Conservation (phyloP, 2,329 filamentous ascomycete species). For the Paramyrothecium roridum region DNA sequence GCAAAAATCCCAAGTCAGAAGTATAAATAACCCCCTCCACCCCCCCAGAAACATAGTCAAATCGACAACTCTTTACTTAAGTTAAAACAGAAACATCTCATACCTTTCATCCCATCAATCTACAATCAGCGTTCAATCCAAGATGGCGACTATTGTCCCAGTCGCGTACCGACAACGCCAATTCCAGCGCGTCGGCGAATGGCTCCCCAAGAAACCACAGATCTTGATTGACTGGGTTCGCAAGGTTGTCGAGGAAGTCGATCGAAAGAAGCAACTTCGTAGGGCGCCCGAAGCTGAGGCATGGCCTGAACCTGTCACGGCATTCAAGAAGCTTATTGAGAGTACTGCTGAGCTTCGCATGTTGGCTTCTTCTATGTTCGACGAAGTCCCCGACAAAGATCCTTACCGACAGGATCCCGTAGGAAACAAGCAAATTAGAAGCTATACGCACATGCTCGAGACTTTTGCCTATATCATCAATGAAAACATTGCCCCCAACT, state of each 20-base stretch:
- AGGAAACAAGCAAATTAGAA: constrained; percentile 9
- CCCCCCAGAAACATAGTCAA: too few relatives aligned
- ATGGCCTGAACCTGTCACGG: neutral
- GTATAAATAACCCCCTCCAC: too few relatives aligned
- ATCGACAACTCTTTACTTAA: too few relatives aligned
- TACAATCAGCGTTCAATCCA: too few relatives aligned
- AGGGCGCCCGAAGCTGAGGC: neutral
- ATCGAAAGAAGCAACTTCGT: neutral
- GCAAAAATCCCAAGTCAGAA: too few relatives aligned
- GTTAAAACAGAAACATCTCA: too few relatives aligned
- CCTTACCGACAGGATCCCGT: constrained; percentile 12
- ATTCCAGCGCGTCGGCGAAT: too few relatives aligned
- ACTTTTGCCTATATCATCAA: constrained; percentile 12
- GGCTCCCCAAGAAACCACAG: neutral
- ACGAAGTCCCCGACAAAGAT: constrained; percentile 15
- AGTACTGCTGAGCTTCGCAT: constrained; percentile 15
- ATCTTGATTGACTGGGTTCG: neutral
- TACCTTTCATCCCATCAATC: too few relatives aligned
- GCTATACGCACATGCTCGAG: constrained; percentile 16
- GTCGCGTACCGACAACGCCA: too few relatives aligned
- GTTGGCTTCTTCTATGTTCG: constrained; percentile 7
- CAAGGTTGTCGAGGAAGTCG: neutral
- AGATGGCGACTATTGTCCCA: too few relatives aligned
- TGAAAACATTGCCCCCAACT: constrained; percentile 9
- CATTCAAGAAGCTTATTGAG: neutral